Percentiles rank a stretch among this genome's conserved stretches.
phyloP scores from a whole-genome alignment of 1,139 yeast genomes.

The Hemisphaericaspora lyxosophila region DNA sequence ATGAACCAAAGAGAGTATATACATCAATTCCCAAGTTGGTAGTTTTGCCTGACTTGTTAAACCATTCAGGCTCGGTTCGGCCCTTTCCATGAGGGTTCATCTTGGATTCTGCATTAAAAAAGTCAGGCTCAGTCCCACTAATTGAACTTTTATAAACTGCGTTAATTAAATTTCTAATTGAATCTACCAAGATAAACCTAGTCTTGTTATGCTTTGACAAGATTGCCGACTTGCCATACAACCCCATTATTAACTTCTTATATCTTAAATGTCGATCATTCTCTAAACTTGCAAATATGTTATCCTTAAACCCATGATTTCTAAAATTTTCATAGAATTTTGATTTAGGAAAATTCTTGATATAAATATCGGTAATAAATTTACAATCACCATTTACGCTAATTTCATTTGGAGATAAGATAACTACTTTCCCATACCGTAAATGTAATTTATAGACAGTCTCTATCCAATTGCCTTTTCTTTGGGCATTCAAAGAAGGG shows the following conservation, averaged over 20 bases:
- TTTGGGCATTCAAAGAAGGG: slow-evolving; percentile 52
- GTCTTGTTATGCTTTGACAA: slow-evolving; percentile 33
- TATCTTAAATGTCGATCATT: slow-evolving; percentile 50
- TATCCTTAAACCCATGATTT: slow-evolving; percentile 52
- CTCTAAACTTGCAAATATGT: slow-evolving; percentile 58
- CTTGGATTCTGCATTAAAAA: slow-evolving; percentile 30
- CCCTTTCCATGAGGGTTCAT: slow-evolving; percentile 41
- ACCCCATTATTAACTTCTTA: slow-evolving; percentile 46
- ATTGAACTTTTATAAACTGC: slow-evolving; percentile 33
- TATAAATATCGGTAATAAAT: slow-evolving; percentile 56
- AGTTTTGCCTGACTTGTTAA: slow-evolving; percentile 19
- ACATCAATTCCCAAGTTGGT: slow-evolving; percentile 50
- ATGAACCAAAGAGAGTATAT: slow-evolving; percentile 60
- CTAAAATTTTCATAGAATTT: slow-evolving; percentile 61
- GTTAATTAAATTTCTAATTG: slow-evolving; percentile 25
- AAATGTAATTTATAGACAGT: slow-evolving; percentile 52
- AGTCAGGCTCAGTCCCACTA: slow-evolving; percentile 34
- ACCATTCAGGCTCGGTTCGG: slow-evolving; percentile 28
- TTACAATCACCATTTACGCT: slow-evolving; percentile 54
- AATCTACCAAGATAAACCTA: slow-evolving; percentile 24
- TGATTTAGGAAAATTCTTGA: slow-evolving; percentile 58
- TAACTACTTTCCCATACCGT: slow-evolving; percentile 58
- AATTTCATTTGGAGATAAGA: slow-evolving; percentile 62
- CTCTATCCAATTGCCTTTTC: slow-evolving; percentile 52
- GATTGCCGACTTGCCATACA: slow-evolving; percentile 51